These are phyloP conservation scores for Aspergillus fumigatus DNA, from an alignment of 2,329 filamentous ascomycete genomes.

Conservation along the genomic window DNA sequence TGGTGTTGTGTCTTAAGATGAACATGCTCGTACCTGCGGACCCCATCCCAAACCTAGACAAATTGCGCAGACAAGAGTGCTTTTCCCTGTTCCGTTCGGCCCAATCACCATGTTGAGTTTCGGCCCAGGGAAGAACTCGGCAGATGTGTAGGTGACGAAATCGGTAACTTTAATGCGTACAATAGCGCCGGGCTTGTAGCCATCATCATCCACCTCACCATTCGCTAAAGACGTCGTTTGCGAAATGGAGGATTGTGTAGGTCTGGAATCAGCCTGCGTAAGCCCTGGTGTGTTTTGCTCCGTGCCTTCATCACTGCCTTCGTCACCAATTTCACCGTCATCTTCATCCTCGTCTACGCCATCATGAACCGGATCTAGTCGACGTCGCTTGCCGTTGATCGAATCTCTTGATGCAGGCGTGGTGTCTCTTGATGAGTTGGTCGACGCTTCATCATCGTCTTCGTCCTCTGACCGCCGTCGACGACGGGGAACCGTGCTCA, in stretches of 20 bases:
- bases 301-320: not conserved
- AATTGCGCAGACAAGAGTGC: constrained; percentile 93
- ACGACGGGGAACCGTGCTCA: constrained; percentile 22
- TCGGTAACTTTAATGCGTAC: constrained; percentile 79
- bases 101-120: constrained; percentile 98
- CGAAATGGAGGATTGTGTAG: not conserved
- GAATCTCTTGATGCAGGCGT: constrained; percentile 22
- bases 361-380: constrained; percentile 11
- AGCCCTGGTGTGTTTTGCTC: not conserved
- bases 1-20: not conserved
- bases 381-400: constrained; percentile 30
- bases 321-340: not conserved
- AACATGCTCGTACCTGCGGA: constrained; percentile 48
- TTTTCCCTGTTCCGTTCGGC: constrained; percentile 98
- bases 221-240: constrained; percentile 1
- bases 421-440: constrained; percentile 11
- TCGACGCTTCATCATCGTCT: constrained; percentile 17
- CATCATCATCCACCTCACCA: constrained; percentile 14
- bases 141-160: constrained; percentile 92
- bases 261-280: not conserved
- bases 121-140: constrained; percentile 86
- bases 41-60: constrained; percentile 86
- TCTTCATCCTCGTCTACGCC: constrained; percentile 2
- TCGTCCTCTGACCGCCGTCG: constrained; percentile 27
- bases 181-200: constrained; percentile 67